Base-by-base conservation (phyloP, 2,329 filamentous ascomycete genomes). In the Dothistroma pini region DNA sequence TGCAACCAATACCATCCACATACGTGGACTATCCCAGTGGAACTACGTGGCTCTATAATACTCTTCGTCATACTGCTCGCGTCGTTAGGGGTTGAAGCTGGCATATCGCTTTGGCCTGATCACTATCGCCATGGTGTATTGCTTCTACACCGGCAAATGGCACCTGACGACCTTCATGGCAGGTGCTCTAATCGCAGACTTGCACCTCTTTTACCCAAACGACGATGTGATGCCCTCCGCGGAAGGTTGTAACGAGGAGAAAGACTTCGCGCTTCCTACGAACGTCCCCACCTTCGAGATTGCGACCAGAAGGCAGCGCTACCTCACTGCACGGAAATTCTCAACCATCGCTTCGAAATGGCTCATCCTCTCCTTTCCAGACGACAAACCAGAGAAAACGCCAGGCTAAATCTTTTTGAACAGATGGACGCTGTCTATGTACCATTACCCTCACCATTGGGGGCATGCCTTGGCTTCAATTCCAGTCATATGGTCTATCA, bases 161-260 rank as follows among this genome's bases (percentile, higher is more conserved):
- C 60, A 65, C 6, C 51, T 65, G 10, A 57, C 63, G 10, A 61
- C 60, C 4, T 65, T 65, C 32, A 65, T 50, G 5, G 63, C 57
- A 12, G 63, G 63, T 25, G 55, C 63, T 35, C 47, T 65, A 9
- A 60, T 65, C 12, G 63, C 63, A n/a, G 48, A 50, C 19, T 11
- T 50, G 21, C 48, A 50, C 14, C 48, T 29, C 48, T 16, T n/a
- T n/a, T 19, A n/a, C 14, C 41, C 16, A 19, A 44, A 19, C 14
- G 29, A 19, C 48, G 48, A 51, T 12, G 4, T 16, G 48, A 51
- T 19, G 10, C 48, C 29, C 21, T 31, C 16, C 7, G 16, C 41
- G 14, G 38, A 44, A 16, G 7, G 4, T 2, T 7, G 12, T 16
- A 16, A 10, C 41, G 41, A 44, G 4, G 41, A 44, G 16, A 44